Percentiles rank a stretch among this genome's conserved stretches.
These are phyloP conservation scores for Terana coerulea DNA, from an alignment of 768 basidiomycete genomes.

Conservation along the genomic window DNA sequence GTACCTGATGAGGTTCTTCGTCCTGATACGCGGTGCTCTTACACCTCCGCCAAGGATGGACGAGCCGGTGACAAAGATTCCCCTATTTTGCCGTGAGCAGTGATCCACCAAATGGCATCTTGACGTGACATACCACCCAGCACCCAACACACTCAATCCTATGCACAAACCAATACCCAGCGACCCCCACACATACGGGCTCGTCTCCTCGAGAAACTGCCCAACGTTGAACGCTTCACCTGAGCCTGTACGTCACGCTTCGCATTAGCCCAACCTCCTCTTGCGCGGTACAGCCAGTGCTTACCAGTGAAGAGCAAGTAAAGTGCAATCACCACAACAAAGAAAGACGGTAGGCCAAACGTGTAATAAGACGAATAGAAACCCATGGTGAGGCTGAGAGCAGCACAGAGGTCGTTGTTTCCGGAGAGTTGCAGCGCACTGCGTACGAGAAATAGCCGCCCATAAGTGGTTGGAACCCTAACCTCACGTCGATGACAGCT, in stretches of 20 bases:
- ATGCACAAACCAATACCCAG: constrained; percentile 91
- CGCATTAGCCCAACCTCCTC: neutral
- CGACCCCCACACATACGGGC: constrained; percentile 90
- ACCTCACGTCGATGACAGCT: neutral
- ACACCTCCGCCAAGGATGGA: constrained; percentile 97
- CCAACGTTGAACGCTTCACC: constrained; percentile 94
- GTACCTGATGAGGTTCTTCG: constrained; percentile 96
- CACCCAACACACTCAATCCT: constrained; percentile 89
- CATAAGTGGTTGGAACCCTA: constrained; percentile 8
- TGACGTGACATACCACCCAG: constrained; percentile 75
- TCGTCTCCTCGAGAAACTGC: constrained; percentile 89
- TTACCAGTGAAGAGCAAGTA: constrained; percentile 90
- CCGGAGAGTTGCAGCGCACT: constrained; percentile 8
- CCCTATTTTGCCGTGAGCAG: constrained; percentile 50
- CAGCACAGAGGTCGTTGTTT: constrained; percentile 10
- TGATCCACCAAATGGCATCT: neutral
- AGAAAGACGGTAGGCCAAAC: constrained; percentile 66
- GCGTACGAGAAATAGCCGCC: neutral
- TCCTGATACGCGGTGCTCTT: constrained; percentile 86
- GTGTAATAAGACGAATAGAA: constrained; percentile 49
- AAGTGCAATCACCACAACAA: constrained; percentile 63
- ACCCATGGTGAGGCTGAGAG: constrained; percentile 26
- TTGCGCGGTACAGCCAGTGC: constrained; percentile 16
- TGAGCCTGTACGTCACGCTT: constrained; percentile 47
- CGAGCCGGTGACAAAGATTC: constrained; percentile 95